Conservation (phyloP, 1,284 basidiomycete species). For the Cerrena zonata region DNA sequence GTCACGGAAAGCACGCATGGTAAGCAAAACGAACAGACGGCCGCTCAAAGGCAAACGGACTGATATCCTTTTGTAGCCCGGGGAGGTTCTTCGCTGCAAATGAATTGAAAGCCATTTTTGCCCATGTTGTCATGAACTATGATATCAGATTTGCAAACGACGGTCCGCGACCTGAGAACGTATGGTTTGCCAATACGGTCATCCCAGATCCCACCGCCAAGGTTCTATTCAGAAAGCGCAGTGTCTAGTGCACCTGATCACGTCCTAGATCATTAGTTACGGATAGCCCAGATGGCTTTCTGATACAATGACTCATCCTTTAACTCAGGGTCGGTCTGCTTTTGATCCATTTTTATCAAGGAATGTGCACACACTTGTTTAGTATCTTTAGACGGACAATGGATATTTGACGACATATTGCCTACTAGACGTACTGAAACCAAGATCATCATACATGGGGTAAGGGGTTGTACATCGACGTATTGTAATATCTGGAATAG, state of each 20-base stretch:
- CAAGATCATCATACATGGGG: no score
- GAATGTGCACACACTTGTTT: no score
- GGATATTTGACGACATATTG: no score
- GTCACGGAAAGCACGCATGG: slow-evolving; percentile 41
- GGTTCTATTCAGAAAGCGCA: slow-evolving; percentile 14
- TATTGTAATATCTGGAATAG: no score
- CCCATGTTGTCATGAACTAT: slow-evolving; percentile 38
- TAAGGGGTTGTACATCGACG: no score
- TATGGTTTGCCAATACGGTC: slow-evolving; percentile 1
- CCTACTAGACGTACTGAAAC: no score
- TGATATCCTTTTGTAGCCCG: background rate
- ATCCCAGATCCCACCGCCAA: slow-evolving; percentile 7
- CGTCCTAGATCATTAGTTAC: background rate
- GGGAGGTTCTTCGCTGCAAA: slow-evolving; percentile 38
- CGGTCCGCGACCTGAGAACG: slow-evolving; percentile 18
- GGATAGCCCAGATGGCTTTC: background rate
- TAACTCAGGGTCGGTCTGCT: no score
- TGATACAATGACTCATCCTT: background rate
- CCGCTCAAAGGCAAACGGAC: background rate
- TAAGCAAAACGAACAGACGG: slow-evolving; percentile 18
- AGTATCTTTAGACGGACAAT: no score
- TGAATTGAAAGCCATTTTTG: slow-evolving; percentile 41
- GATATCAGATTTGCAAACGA: slow-evolving; percentile 37
- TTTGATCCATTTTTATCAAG: no score
- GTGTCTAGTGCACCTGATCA: background rate